Conservation (phyloP, 768 basidiomycete genomes). For the Aureoboletus auriporus region DNA sequence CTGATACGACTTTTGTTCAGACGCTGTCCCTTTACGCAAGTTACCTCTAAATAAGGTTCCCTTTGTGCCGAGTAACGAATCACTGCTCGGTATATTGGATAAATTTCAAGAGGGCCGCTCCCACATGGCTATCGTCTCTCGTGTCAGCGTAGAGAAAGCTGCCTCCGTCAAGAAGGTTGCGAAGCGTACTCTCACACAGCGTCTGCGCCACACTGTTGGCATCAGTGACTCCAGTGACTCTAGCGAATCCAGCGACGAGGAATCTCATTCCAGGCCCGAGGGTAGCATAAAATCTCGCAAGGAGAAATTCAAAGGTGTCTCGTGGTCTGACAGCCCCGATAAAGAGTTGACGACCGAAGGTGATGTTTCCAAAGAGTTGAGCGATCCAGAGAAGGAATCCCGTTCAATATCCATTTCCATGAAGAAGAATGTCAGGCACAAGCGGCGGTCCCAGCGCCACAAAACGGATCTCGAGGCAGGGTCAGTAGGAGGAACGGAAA, state of each 20-base stretch:
- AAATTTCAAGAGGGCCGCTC: conserved; percentile 87
- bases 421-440: conserved; percentile 14
- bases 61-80: conserved; percentile 82
- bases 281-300: conserved; percentile 13
- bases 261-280: conserved; percentile 21
- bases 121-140: conserved; percentile 88
- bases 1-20: conserved; percentile 34
- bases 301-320: conserved; percentile 24
- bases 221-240: conserved; percentile 62
- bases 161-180: conserved; percentile 82
- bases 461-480: conserved; percentile 25
- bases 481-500: conserved; percentile 9
- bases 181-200: conserved; percentile 74
- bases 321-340: conserved; percentile 33
- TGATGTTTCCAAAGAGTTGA: conserved; percentile 19
- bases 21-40: conserved; percentile 77
- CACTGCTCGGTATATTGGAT: conserved; percentile 80
- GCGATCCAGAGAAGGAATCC: conserved; percentile 10
- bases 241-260: conserved; percentile 42
- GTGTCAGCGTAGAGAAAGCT: conserved; percentile 69
- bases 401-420: conserved; percentile 5
- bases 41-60: conserved; percentile 85
- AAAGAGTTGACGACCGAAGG: conserved; percentile 28
- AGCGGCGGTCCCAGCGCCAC: conserved; percentile 9
- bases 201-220: conserved; percentile 69